A percentile compares a stretch with the other conserved stretches of the same genome.
Conservation (phyloP, 805 yeast species). For the Barnettozyma botsteinii region DNA sequence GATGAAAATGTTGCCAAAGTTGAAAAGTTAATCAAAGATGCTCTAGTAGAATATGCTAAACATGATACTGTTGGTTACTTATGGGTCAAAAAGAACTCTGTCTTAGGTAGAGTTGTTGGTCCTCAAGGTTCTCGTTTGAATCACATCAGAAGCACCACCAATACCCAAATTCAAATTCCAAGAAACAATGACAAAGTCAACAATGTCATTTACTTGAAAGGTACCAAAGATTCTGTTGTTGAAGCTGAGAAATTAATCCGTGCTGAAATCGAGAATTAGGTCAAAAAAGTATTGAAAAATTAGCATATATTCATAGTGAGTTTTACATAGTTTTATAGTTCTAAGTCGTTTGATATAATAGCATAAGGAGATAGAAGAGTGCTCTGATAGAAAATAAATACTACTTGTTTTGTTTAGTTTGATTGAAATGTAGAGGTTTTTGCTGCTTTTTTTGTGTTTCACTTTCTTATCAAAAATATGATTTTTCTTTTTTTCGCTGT, state of each 20-base stretch:
- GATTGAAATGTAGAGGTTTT: too few species aligned
- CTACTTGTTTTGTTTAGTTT: too few species aligned
- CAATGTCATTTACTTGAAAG: conserved; percentile 54
- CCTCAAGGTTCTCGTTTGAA: conserved; percentile 67
- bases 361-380: too few species aligned
- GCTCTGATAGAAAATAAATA: too few species aligned
- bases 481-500: neutral
- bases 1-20: conserved; percentile 47
- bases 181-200: conserved; percentile 45
- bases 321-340: neutral
- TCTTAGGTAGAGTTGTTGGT: conserved; percentile 65
- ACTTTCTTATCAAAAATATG: too few species aligned
- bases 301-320: neutral
- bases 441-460: too few species aligned
- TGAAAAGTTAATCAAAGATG: conserved; percentile 41
- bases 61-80: conserved; percentile 55
- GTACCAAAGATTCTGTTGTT: conserved; percentile 49
- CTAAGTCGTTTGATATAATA: neutral
- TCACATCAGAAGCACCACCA: conserved; percentile 51
- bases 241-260: conserved; percentile 36
- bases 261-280: conserved; percentile 21
- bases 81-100: conserved; percentile 45
- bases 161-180: conserved; percentile 59
- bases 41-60: conserved; percentile 40
- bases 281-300: neutral